phyloP scores from a whole-genome alignment of 305 asterid species.

The Ilex paraguariensis region DNA sequence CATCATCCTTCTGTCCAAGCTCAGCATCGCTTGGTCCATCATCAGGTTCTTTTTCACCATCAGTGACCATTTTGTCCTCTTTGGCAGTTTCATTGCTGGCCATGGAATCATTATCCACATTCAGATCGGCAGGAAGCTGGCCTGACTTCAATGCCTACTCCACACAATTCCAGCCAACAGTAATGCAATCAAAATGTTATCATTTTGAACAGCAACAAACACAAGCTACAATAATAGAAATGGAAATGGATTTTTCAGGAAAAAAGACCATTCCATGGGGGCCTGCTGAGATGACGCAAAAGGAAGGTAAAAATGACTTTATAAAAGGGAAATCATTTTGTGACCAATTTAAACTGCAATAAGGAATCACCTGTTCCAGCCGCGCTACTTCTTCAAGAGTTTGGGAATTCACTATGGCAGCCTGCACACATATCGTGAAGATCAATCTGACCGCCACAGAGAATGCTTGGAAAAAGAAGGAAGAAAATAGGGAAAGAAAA shows the following conservation, averaged over 20 bases:
- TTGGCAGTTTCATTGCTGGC: conserved; percentile 32
- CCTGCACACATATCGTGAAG: conserved; percentile 38
- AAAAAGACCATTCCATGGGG: too few relatives aligned
- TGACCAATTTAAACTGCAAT: background rate
- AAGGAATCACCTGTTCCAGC: conserved; percentile 80
- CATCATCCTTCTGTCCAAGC: conserved; percentile 51
- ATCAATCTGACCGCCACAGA: background rate
- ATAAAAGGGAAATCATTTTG: background rate
- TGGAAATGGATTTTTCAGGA: too few relatives aligned
- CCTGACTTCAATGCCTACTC: conserved; percentile 85
- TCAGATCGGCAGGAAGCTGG: conserved; percentile 86
- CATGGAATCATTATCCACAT: conserved; percentile 32
- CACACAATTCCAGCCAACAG: background rate
- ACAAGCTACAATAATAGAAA: too few relatives aligned
- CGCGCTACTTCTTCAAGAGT: conserved; percentile 97
- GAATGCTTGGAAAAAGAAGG: background rate
- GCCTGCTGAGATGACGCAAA: background rate
- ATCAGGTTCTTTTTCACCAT: conserved; percentile 41
- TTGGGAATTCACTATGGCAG: conserved; percentile 94
- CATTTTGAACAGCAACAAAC: conserved; percentile 8
- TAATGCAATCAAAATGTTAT: background rate
- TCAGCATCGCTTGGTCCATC: conserved; percentile 35
- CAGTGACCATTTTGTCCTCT: conserved; percentile 61
- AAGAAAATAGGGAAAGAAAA: background rate
- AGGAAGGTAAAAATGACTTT: background rate